phyloP scores from a whole-genome alignment of 176 grass and related monocot species.

The Triticum aestivum region IWGSC_CS_RefSeq_v2.1 NC_057800.1:373205757-373206256 shows the following conservation, averaged over 20 bases:
- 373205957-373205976: constrained; percentile 10
- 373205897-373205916: not conserved
- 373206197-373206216: not conserved
- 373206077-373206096: not conserved
- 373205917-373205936: not conserved
- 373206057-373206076: not conserved
- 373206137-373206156: not conserved
- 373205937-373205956: not conserved
- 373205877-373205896: not conserved
- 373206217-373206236: not conserved
- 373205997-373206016: not conserved
- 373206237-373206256: not conserved
- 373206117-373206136: not conserved
- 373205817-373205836: not conserved
- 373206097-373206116: not conserved
- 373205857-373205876: not conserved
- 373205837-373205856: not conserved
- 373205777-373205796: not conserved
- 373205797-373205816: not conserved
- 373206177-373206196: not conserved
- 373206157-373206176: no score
- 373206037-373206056: not conserved
- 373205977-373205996: not conserved
- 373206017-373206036: not conserved
- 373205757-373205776: not conserved